Base-by-base conservation (phyloP, 2,329 filamentous ascomycete species). In the Fusarium nelsonii region DNA sequence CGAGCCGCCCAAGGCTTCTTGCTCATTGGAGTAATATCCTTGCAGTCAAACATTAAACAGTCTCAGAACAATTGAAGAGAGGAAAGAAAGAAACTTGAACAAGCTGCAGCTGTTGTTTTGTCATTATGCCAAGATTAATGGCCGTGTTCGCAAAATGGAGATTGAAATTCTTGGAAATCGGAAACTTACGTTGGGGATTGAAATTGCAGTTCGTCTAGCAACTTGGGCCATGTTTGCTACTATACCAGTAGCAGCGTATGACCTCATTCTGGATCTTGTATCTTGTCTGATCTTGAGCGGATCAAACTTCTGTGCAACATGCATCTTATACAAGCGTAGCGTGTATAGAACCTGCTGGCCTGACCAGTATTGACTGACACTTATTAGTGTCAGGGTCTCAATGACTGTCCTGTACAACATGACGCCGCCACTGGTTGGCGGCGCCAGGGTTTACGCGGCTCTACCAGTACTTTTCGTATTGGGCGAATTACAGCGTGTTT, bases 381-480 rank as follows among this genome's bases (percentile, higher is more conserved):
- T 28, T 15, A 18, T 50, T 7, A 44, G 26, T 30, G 55, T 18
- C 33, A 65, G 63, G 26, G 54, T 50, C 39, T 55, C 14, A 43
- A 32, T 39, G n/a, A 23, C 23, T 23, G 23, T 23, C n/a, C 44
- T 30, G 43, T 51, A 39, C 37, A 48, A 51, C 51, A 33, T 16
- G 16, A 34, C 34, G 34, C 44, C 51, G 61, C 59, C 60, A 58
- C 59, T 23, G 23, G 23, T 45, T 54, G 41, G 36, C 49, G 41
- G 52, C 37, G 49, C 39, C 33, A 55, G 48, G 44, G 62, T 69
- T 69, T 52, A 23, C 30, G 44, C 50, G 53, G 63, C 43, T 58
- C 32, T 33, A 26, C 48, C 26, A 28, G 55, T 51, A 33, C 33
- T 40, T 33, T 56, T 44, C 48, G 48, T 40, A 40, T 52, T 39